Evolutionary conservation across 805 yeast species (phyloP).

Genomic region (Candida arabinofermentans): DNA sequence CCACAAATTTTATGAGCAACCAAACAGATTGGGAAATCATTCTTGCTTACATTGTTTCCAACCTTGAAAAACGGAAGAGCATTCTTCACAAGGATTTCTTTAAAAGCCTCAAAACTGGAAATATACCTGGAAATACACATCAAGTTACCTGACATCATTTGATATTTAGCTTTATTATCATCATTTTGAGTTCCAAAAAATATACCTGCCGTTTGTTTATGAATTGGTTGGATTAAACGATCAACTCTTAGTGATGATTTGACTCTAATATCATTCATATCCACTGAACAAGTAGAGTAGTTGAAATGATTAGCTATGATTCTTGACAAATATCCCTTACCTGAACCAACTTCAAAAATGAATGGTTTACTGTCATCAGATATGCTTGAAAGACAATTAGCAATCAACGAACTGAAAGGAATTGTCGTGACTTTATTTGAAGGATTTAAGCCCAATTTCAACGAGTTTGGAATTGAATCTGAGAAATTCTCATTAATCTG

Average conservation of each 20-base stretch:
- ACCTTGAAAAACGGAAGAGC: slow-evolving; percentile 9
- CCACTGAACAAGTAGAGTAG: slow-evolving; percentile 21
- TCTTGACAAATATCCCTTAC: slow-evolving; percentile 29
- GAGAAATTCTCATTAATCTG: background rate
- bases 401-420: slow-evolving; percentile 8
- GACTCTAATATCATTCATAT: slow-evolving; percentile 17
- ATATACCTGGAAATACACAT: slow-evolving; percentile 5
- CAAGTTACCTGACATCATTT: slow-evolving; percentile 10
- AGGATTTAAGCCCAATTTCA: slow-evolving; percentile 16
- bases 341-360: slow-evolving; percentile 29
- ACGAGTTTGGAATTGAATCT: background rate
- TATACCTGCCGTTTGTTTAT: slow-evolving; percentile 2
- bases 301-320: slow-evolving; percentile 17
- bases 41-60: slow-evolving; percentile 3
- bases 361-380: background rate
- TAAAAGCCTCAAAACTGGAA: slow-evolving; percentile 6
- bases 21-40: slow-evolving; percentile 4
- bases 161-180: background rate
- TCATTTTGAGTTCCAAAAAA: background rate
- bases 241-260: slow-evolving; percentile 19
- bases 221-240: slow-evolving; percentile 16
- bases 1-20: slow-evolving; percentile 27
- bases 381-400: background rate
- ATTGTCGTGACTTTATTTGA: slow-evolving; percentile 8
- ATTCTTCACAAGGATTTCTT: slow-evolving; percentile 1